Evolutionary conservation across 345 rosid genomes (phyloP).

Genomic region (Pelargonium nanum): DNA sequence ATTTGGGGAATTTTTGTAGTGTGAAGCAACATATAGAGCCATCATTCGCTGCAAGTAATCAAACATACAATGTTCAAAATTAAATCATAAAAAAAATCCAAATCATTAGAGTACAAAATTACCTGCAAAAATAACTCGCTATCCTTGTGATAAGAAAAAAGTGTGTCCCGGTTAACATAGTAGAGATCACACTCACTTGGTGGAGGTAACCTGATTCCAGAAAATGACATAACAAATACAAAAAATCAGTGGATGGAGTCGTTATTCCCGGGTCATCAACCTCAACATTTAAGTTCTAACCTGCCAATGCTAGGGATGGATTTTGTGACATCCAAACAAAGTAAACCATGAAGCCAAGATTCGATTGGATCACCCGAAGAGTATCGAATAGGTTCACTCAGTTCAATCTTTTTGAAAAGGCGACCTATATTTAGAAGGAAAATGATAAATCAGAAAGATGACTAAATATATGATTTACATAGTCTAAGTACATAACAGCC

Average conservation of each 20-base stretch:
- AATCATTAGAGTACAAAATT: constrained; percentile 7
- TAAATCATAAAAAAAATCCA: constrained; percentile 2
- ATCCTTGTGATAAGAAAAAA: constrained; percentile 88
- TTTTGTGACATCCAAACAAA: constrained; percentile 80
- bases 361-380: constrained; percentile 91
- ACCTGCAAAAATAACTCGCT: constrained; percentile 86
- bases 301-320: constrained; percentile 58
- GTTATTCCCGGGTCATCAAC: constrained; percentile 3
- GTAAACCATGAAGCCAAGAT: constrained; percentile 84
- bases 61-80: constrained; percentile 16
- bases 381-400: constrained; percentile 87
- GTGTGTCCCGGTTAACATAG: constrained; percentile 85
- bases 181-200: constrained; percentile 81
- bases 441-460: constrained; percentile 13
- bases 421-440: constrained; percentile 46
- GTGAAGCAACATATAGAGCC: constrained; percentile 93
- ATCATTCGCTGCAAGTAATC: constrained; percentile 71
- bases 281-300: constrained; percentile 21
- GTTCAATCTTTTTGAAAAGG: constrained; percentile 81
- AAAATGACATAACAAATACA: constrained; percentile 3
- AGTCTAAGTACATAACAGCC: too few species aligned
- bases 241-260: not conserved
- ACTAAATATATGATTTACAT: too few species aligned
- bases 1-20: constrained; percentile 96
- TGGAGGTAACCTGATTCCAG: constrained; percentile 53